Conservation (phyloP, 169 alveolate genomes). For the Cryptosporidium tyzzeri region DNA sequence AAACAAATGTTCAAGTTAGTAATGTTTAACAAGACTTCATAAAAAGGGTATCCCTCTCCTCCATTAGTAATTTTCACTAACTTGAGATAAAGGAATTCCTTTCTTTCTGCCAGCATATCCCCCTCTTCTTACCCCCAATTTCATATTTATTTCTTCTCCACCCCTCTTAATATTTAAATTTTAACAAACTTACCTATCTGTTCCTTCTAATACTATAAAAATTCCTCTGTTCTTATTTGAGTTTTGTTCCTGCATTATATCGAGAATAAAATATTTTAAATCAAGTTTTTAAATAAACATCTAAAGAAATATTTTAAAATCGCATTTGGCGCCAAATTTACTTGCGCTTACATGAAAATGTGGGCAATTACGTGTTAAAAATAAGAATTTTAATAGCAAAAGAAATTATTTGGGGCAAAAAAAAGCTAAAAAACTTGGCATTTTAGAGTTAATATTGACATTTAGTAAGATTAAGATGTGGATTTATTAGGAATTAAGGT, state of each 20-base stretch:
- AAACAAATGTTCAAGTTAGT: not conserved
- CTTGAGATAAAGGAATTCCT: not conserved
- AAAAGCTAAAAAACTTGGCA: not conserved
- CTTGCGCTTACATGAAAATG: conserved; percentile 67
- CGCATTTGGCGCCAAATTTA: conserved; percentile 45
- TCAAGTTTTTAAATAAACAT: not conserved
- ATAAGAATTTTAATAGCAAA: not conserved
- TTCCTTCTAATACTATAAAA: conserved; percentile 94
- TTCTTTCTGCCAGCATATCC: not conserved
- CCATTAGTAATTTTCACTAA: not conserved
- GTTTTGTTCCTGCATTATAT: not conserved
- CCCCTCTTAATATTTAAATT: not conserved
- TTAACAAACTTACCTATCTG: conserved; percentile 86
- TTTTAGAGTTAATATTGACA: not conserved
- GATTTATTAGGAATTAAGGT: not conserved
- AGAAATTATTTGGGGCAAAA: not conserved
- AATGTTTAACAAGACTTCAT: not conserved
- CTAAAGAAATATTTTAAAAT: not conserved
- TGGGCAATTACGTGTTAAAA: conserved; percentile 52
- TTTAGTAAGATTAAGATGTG: not conserved
- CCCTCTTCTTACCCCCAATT: too few species aligned
- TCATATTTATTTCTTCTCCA: not conserved
- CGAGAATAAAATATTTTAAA: not conserved
- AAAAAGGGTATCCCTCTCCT: not conserved
- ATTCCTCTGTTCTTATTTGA: conserved; percentile 83